Evolutionary conservation across 176 grass and related monocot species (phyloP), one percentile per base, ranked within the genome.

Genomic region (Oryza brachyantha): DNA sequence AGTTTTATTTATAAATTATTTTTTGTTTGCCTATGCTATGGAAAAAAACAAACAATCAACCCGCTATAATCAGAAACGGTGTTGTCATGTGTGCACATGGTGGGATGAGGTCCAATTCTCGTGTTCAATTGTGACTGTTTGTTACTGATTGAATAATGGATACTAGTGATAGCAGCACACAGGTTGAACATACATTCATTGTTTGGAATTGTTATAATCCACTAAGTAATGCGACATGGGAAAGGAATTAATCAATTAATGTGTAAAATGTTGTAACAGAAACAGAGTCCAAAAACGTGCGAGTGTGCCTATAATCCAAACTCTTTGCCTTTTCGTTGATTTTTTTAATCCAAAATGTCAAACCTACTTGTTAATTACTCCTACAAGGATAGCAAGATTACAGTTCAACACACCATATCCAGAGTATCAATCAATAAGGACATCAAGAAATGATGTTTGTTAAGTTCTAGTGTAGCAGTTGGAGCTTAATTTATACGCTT

Each of bases 151-250:
- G 48, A 21, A n/a, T 52, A 52, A 19, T 63, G 40, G 39, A 28
- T 66, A 74, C 70, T 55, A 32, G 42, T 54, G 29, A 36, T 61
- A 29, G 24, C 12, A 3, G 69, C 59, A 54, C 59, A 54, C n/a
- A 27, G 79, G 50, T 64, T 65, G 69, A 48, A 24, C 57, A 10
- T 17, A 5, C 28, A 8, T 63, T 73, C 31, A 0, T 39, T 73
- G 69, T 64, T 73, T 82, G 8, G 79, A 39, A 50, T 64, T 50
- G 59, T 72, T 40, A 61, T 38, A 45, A 46, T 29, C 55, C 21
- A 37, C 28, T 32, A 8, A 32, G 12, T 5, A 36, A 31, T 8
- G 13, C 5, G 13, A 71, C 36, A 3, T 25, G 66, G 3, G 13
- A 36, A 80, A 71, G 52, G 19, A 25, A 26, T 3, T 2, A 27